Evolutionary conservation across 2,329 filamentous ascomycete genomes (phyloP).

Genomic region (Penicillium expansum): DNA sequence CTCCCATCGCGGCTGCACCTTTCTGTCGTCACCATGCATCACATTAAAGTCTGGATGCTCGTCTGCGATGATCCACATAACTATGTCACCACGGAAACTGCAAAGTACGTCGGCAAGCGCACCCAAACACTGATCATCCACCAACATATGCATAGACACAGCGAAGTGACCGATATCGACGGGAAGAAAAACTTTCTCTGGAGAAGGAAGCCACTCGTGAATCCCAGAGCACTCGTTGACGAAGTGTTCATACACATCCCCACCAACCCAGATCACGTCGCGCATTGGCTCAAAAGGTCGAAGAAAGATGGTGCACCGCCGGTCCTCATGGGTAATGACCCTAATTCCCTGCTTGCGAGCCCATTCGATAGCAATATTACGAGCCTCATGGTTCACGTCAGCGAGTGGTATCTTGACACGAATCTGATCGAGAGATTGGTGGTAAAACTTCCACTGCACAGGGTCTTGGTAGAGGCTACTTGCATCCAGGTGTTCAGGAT

Average conservation of each 20-base stretch:
- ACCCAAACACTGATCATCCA: rapidly evolving
- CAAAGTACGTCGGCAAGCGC: neutral
- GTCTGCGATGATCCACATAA: neutral
- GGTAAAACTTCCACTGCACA: neutral
- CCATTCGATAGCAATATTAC: neutral
- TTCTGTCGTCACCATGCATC: neutral
- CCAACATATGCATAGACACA: neutral
- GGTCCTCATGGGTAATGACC: neutral
- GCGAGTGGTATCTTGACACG: neutral
- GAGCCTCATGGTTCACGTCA: neutral
- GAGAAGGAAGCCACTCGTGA: rapidly evolving
- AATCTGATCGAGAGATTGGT: neutral
- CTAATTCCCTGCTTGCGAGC: neutral
- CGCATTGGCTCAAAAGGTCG: neutral
- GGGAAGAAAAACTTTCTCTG: neutral
- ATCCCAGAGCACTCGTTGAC: neutral
- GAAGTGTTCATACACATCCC: neutral
- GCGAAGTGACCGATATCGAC: neutral
- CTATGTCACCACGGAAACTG: neutral
- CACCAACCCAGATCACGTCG: neutral
- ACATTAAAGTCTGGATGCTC: neutral
- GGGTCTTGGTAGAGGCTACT: rapidly evolving
- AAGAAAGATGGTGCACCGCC: neutral
- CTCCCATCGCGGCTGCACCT: neutral
- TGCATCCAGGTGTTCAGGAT: neutral